Base-by-base conservation (phyloP, 1,139 yeast genomes). In the Torulaspora pretoriensis region DNA sequence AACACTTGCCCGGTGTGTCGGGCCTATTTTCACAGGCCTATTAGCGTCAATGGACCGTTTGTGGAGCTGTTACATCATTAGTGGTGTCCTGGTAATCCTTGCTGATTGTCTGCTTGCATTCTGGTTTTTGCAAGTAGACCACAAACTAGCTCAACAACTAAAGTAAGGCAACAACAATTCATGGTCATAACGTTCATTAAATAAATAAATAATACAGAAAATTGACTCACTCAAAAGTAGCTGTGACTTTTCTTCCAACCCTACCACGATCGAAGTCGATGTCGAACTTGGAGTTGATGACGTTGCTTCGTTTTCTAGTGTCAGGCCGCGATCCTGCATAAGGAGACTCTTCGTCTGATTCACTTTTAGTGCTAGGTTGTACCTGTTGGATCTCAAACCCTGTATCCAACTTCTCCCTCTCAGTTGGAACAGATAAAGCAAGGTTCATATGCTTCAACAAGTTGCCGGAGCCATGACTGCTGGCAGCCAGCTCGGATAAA, bases 1-100 rank as follows among this genome's bases (percentile, higher is more conserved):
- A 63, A 89, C 96, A 1, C 72, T 85, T 53, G 94, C 95, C 0
- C 72, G 95, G 48, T 81, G 94, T 40, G 61, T 85, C 16, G 95
- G 96, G 0, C 96, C 96, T 0, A 59, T 78, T 2, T 75, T 85
- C 55, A 84, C 95, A 0, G 97, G 97, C 2, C 64, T 72, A 34
- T 68, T 88, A 38, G 94, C 96, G 0, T 72, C 72, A 16, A 55
- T 58, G 12, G 74, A 75, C 2, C 58, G 59, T 12, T 68, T 87
- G 39, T 69, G 77, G 68, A 58, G 71, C 35, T 81, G 90, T 28
- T 89, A 81, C 55, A 56, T 78, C 8, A 74, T 86, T 3, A 79
- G 83, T 55, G 90, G 92, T 13, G 55, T 62, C 1, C 73, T 84
- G 22, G 76, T 68, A 2, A 52, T 68, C 4, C 27, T 53, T n/a